phyloP scores from a whole-genome alignment of 23 red algal genomes.

The Gracilaria domingensis region DNA sequence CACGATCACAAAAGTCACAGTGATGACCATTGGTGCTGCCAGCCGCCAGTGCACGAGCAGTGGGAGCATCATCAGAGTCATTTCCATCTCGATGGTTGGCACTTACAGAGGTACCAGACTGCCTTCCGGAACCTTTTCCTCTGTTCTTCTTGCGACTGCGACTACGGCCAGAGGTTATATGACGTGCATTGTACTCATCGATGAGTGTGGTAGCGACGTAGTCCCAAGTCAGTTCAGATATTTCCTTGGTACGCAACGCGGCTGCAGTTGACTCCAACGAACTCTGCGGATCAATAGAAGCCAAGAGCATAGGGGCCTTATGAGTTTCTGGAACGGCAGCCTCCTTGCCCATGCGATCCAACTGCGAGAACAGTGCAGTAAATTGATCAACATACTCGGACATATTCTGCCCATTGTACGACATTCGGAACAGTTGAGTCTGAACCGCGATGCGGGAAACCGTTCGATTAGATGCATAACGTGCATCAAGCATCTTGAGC shows the following conservation, averaged over 20 bases:
- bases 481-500: slow-evolving; percentile 31
- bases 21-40: background rate
- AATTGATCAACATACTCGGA: slow-evolving; percentile 34
- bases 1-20: slow-evolving; percentile 38
- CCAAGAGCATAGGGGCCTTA: slow-evolving; percentile 39
- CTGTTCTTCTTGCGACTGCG: background rate
- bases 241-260: slow-evolving; percentile 31
- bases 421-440: slow-evolving; percentile 29
- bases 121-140: background rate
- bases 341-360: slow-evolving; percentile 42
- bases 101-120: background rate
- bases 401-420: slow-evolving; percentile 56
- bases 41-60: background rate
- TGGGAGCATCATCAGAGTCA: background rate
- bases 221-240: slow-evolving; percentile 22
- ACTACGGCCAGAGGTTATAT: background rate
- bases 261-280: slow-evolving; percentile 40
- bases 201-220: slow-evolving; percentile 45
- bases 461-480: slow-evolving; percentile 39
- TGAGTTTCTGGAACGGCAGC: slow-evolving; percentile 17
- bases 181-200: slow-evolving; percentile 35
- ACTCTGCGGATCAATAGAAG: slow-evolving; percentile 1
- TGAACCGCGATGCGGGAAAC: slow-evolving; percentile 23
- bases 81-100: background rate
- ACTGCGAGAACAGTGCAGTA: slow-evolving; percentile 24